phyloP scores from a whole-genome alignment of 2,329 filamentous ascomycete genomes.

The Colletotrichum coccodes region DNA sequence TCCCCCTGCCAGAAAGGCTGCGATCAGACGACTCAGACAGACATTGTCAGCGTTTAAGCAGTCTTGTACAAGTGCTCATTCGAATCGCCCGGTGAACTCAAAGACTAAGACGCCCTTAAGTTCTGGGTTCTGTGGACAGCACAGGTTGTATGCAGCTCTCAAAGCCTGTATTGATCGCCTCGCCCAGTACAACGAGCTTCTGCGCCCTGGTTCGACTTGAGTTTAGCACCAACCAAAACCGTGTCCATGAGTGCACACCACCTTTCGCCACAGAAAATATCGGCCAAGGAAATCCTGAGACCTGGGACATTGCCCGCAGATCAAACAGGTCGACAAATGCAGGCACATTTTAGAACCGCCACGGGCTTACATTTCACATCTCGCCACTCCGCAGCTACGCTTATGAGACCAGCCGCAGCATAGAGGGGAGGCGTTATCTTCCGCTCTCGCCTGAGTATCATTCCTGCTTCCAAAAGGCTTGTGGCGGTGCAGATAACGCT shows the following conservation, averaged over 20 bases:
- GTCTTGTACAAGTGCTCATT: slow-evolving; percentile 37
- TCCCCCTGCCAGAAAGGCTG: slow-evolving; percentile 58
- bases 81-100: slow-evolving; percentile 48
- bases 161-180: slow-evolving; percentile 53
- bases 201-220: slow-evolving; percentile 44
- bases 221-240: slow-evolving; percentile 44
- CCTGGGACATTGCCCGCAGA: slow-evolving; percentile 50
- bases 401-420: slow-evolving; percentile 51
- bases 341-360: slow-evolving; percentile 56
- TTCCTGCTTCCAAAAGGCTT: slow-evolving; percentile 56
- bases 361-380: slow-evolving; percentile 54
- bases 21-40: slow-evolving; percentile 54
- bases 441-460: slow-evolving; percentile 53
- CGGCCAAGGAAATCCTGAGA: slow-evolving; percentile 49
- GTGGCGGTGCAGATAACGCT: slow-evolving; percentile 55
- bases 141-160: slow-evolving; percentile 44
- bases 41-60: slow-evolving; percentile 54
- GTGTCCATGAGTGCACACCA: slow-evolving; percentile 54
- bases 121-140: slow-evolving; percentile 53
- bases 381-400: slow-evolving; percentile 50
- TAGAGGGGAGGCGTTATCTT: slow-evolving; percentile 48
- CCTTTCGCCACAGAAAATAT: slow-evolving; percentile 59
- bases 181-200: slow-evolving; percentile 53
- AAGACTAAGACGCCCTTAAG: slow-evolving; percentile 53
- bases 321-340: slow-evolving; percentile 53